phyloP scores from a whole-genome alignment of 2,329 filamentous ascomycete species.

The Hypoxylon sp. region DNA sequence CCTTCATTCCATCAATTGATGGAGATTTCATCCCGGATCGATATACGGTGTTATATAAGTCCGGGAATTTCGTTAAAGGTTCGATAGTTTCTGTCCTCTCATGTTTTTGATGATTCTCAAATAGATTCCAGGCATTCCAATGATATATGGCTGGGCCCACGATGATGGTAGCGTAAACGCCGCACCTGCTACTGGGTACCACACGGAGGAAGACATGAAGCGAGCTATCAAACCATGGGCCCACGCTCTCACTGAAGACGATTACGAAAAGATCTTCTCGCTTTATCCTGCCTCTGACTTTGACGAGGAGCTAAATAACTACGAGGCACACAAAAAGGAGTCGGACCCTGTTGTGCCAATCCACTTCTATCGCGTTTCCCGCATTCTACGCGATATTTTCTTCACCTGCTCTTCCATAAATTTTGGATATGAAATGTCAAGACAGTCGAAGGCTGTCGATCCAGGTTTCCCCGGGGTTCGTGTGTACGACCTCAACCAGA shows the following conservation, averaged over 20 bases:
- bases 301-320: slow-evolving; percentile 41
- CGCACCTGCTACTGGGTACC: slow-evolving; percentile 41
- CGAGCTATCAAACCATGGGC: slow-evolving; percentile 41
- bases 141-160: slow-evolving; percentile 50
- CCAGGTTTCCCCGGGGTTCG: slow-evolving; percentile 41
- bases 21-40: slow-evolving; percentile 50
- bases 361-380: slow-evolving; percentile 41
- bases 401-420: slow-evolving; percentile 46
- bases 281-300: slow-evolving; percentile 51
- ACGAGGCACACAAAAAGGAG: slow-evolving; percentile 38
- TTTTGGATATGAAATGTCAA: slow-evolving; percentile 43
- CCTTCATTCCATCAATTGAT: slow-evolving; percentile 53
- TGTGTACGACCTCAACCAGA: slow-evolving; percentile 52
- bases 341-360: slow-evolving; percentile 40
- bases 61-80: slow-evolving; percentile 30
- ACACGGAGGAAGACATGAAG: slow-evolving; percentile 50
- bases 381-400: slow-evolving; percentile 44
- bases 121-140: slow-evolving; percentile 39
- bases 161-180: slow-evolving; percentile 52
- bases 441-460: slow-evolving; percentile 34
- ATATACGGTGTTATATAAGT: slow-evolving; percentile 45
- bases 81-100: background rate
- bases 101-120: background rate
- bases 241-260: slow-evolving; percentile 45
- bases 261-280: slow-evolving; percentile 48